A percentile compares a stretch with the other conserved stretches of the same genome.
phyloP scores from a whole-genome alignment of 352 stramenopile genomes.

The Phytopythium cucurbitacearum region DNA sequence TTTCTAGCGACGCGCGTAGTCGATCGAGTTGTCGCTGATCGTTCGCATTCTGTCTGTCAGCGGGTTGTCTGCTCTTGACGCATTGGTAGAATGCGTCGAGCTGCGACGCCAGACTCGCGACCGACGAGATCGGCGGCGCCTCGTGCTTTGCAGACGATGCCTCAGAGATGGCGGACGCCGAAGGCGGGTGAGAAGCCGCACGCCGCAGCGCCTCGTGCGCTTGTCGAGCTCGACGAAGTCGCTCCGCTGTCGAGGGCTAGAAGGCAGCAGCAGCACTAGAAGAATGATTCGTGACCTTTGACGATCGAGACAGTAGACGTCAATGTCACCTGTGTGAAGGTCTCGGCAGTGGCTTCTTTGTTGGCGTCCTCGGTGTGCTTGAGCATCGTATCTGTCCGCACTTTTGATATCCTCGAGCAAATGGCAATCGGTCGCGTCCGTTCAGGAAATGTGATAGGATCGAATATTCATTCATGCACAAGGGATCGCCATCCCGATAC shows the following conservation, averaged over 20 bases:
- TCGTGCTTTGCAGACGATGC: neutral
- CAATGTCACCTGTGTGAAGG: no score
- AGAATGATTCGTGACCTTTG: no score
- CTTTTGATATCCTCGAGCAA: no score
- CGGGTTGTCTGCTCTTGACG: slow-evolving; percentile 7
- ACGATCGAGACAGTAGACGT: no score
- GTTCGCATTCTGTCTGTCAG: neutral
- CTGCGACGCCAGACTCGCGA: slow-evolving; percentile 21
- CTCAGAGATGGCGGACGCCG: neutral
- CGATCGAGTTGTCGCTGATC: neutral
- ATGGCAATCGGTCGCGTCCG: no score
- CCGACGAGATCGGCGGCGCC: slow-evolving; percentile 1
- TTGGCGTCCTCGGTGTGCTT: no score
- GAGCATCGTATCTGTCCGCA: no score
- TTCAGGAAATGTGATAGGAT: no score
- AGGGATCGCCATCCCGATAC: no score
- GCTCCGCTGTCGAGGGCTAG: slow-evolving; percentile 17
- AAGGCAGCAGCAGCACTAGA: no score
- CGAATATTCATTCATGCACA: no score
- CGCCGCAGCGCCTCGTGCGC: slow-evolving; percentile 16
- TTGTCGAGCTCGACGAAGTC: slow-evolving; percentile 29
- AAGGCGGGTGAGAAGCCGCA: slow-evolving; percentile 2
- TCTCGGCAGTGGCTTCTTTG: no score
- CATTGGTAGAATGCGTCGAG: slow-evolving; percentile 18
- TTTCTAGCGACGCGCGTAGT: slow-evolving; percentile 25